phyloP scores from a whole-genome alignment of 1,284 basidiomycete species.

The Malassezia sympodialis region DNA sequence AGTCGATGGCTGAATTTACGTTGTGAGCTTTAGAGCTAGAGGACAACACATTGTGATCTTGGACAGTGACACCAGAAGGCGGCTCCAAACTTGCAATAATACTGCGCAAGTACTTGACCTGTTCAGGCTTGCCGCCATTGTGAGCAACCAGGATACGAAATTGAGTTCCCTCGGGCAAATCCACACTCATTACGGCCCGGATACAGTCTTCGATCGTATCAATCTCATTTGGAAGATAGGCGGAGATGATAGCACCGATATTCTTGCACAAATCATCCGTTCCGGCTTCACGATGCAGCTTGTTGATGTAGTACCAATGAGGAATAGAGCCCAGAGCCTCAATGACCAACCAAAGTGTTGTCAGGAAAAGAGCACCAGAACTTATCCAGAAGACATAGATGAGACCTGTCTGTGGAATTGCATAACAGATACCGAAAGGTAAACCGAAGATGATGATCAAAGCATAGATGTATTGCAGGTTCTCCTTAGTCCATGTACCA shows the following conservation, averaged over 20 bases:
- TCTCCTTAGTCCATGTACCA: not conserved
- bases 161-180: not conserved
- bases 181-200: not conserved
- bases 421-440: not conserved
- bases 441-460: not conserved
- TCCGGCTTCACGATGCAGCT: not conserved
- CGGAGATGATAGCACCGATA: not conserved
- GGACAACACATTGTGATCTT: not conserved
- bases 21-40: slow-evolving; percentile 38
- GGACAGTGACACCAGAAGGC: not conserved
- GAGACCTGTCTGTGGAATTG: not conserved
- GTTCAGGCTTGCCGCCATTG: not conserved
- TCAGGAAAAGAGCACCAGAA: not conserved
- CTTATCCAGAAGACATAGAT: not conserved
- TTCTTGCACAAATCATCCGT: not conserved
- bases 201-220: slow-evolving; percentile 2
- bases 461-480: not conserved
- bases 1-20: slow-evolving; percentile 32
- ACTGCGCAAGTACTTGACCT: not conserved
- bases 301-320: not conserved
- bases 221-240: not conserved
- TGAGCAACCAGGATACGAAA: not conserved
- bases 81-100: not conserved
- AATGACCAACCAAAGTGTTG: not conserved
- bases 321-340: not conserved